Evolutionary conservation across 805 yeast genomes (phyloP).

Genomic region (Candida krabiensis): DNA sequence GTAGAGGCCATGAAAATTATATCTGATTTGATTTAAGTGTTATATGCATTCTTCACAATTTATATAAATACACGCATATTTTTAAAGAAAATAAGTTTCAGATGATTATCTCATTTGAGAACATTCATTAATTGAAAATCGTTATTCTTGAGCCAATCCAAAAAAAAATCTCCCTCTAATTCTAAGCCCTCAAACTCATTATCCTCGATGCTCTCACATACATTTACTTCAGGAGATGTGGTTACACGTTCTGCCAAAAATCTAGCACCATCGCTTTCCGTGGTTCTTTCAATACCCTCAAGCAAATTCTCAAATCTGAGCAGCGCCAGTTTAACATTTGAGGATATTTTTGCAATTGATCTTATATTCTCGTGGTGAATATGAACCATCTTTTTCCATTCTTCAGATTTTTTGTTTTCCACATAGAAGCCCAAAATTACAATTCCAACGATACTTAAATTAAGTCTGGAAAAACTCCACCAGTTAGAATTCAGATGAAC

Average conservation of each 20-base stretch:
- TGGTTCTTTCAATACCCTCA: slow-evolving; percentile 1
- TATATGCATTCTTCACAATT: too few relatives aligned
- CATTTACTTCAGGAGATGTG: neutral
- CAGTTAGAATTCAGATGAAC: slow-evolving; percentile 6
- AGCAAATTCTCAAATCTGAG: slow-evolving; percentile 5
- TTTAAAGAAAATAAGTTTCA: too few relatives aligned
- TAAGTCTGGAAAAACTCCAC: slow-evolving; percentile 12
- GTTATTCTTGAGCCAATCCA: slow-evolving; percentile 9
- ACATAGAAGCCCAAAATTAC: slow-evolving; percentile 8
- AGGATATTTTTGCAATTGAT: slow-evolving; percentile 2
- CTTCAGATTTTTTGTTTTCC: slow-evolving; percentile 3
- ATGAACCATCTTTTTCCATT: slow-evolving; percentile 4
- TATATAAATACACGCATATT: too few relatives aligned
- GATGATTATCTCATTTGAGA: too few relatives aligned
- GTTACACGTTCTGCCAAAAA: neutral
- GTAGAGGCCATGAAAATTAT: slow-evolving; percentile 8
- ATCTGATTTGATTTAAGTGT: slow-evolving; percentile 1
- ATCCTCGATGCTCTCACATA: neutral
- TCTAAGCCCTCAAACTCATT: slow-evolving; percentile 1
- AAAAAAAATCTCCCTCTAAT: slow-evolving; percentile 8
- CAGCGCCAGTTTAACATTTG: slow-evolving; percentile 4
- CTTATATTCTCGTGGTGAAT: slow-evolving; percentile 3
- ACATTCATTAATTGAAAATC: too few relatives aligned
- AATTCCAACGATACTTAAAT: slow-evolving; percentile 8
- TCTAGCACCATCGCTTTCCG: neutral